Base-by-base conservation (phyloP, 2,329 filamentous ascomycete genomes). In the Penicillium brevicompactum region DNA sequence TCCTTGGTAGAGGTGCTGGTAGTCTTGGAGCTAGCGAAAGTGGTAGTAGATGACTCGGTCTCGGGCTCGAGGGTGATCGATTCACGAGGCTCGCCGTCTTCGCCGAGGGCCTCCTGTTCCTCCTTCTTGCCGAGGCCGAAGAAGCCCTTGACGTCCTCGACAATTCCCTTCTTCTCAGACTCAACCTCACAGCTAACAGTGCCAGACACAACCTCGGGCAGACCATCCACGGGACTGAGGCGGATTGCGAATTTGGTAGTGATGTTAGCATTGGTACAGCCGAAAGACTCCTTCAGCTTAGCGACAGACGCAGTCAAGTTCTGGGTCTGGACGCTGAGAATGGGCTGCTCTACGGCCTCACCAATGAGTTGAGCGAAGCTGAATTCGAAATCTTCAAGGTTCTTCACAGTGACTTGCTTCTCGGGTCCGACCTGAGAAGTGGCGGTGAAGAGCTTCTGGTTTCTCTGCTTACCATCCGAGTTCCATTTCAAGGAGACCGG, bases 61-160 rank as follows among this genome's bases (percentile, higher is more conserved):
- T 81, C 78, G 27, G 70, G 65, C 47, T 78, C 74, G 49, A 79
- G 72, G 14, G 76, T 74, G 52, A 81, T 76, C 10, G 80, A 72
- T 62, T 76, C 79, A 51, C 82, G 79, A 2, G 76, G 69, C 24
- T 76, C 73, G 41, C 82, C 84, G 21, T 83, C 82, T 46, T 87
- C 89, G 56, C 84, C 82, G 32, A 96, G 70, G 7, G 83, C 78
- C 59, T 84, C 82, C 75, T 96, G 89, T 53, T 93, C 90, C 60
- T 89, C 89, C 76, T 96, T 96, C 77, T 91, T 91, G 68, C 93
- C 94, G 70, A 97, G 92, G 5, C 94, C 94, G 70, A 99, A 95
- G 59, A 97, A 84, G 61, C 92, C 95, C 82, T 99, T 99, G 62
- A 97, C 91, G 42, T 91, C 92, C 68, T 96, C 93, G 46, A 97